These are phyloP conservation scores for Rhynchospora pubera DNA, from an alignment of 176 grass and related monocot species.

Conservation along the genomic window DNA sequence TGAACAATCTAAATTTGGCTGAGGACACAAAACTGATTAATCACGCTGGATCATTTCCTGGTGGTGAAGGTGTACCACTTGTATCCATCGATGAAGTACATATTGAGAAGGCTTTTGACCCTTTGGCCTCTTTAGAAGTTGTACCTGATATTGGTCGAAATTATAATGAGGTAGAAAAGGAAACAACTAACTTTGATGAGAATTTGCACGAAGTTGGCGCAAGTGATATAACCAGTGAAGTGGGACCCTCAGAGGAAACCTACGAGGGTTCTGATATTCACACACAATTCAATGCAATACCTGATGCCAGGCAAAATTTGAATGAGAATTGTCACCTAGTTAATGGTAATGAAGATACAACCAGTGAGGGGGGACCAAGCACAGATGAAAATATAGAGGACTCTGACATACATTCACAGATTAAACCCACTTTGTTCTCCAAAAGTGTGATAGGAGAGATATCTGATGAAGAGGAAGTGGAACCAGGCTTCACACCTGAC, in stretches of 20 bases:
- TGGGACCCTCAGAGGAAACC: background rate
- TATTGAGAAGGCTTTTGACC: background rate
- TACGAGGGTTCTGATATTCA: background rate
- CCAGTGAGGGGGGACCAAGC: background rate
- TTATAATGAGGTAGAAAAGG: background rate
- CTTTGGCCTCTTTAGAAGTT: background rate
- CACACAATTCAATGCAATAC: background rate
- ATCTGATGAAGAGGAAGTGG: conserved; percentile 22
- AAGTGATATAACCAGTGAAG: background rate
- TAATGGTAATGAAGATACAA: background rate
- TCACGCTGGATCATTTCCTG: background rate
- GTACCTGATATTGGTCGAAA: background rate
- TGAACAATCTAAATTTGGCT: background rate
- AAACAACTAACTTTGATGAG: background rate
- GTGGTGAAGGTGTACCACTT: conserved; percentile 6
- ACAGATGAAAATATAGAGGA: background rate
- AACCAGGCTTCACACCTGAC: background rate
- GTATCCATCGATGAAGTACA: conserved; percentile 14
- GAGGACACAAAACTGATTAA: background rate
- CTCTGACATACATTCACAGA: background rate
- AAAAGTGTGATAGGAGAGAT: conserved; percentile 22
- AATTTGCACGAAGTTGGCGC: background rate
- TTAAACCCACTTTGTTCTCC: background rate
- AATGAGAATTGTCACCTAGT: background rate
- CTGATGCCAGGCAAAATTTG: background rate